Base-by-base conservation (phyloP, 805 yeast species). In the Cyberlindnera samutprakarnensis region DNA sequence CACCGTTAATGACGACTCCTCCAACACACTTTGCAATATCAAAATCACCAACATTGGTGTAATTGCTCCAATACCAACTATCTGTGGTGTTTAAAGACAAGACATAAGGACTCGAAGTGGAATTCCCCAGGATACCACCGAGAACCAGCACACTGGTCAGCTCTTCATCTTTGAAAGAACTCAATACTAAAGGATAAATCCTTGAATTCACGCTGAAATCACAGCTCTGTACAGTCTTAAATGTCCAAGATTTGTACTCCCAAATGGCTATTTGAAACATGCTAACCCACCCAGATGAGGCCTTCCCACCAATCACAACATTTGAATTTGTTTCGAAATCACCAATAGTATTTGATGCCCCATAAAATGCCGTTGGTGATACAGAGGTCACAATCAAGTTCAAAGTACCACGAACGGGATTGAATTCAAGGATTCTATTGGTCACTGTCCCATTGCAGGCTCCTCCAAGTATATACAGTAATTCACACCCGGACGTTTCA, bases 211-310 rank as follows among this genome's bases (percentile, higher is more conserved):
- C 55, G 32, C 49, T 51, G 9, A 44, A 39, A 1, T 46, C 50
- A 1, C 60, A 46, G 39, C 53, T 44, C 24, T 54, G 42, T 1
- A 61, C 57, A 0, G 62, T 43, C 36, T 59, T 57, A 49, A 74
- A 81, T 4, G 82, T 68, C 94, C 94, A 84, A 7, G 82, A 58
- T 30, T 64, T 61, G 38, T 72, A 74, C 43, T 75, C 76, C 83
- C 87, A 81, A 2, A 78, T 54, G 0, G 92, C 90, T 14, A 80
- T 57, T 53, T 82, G 92, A 43, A 68, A 67, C 77, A 82, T 71
- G 39, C 72, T 70, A 22, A 81, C 70, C 86, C 88, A 81, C 1
- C 86, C 86, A 3, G 57, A 45, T 6, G 51, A 44, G 3, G 83
- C 68, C 32, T 62, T 62, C 3, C 94, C 94, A 0, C 92, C 94